phyloP scores from a whole-genome alignment of 257 asterid genomes.

The Gentiana macrophylla region DNA sequence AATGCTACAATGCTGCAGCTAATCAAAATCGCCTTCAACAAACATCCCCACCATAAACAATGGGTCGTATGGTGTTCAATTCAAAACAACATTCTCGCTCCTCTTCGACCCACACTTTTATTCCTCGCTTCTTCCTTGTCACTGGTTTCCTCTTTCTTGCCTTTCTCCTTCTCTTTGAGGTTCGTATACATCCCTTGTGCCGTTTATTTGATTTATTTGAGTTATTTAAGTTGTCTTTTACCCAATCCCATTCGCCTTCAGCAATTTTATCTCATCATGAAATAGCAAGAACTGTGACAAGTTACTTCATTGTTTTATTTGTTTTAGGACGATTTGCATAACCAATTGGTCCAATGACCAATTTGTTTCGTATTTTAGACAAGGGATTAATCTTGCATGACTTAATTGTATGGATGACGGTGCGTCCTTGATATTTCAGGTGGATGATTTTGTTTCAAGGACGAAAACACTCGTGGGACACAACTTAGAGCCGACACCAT shows the following conservation, averaged over 20 bases:
- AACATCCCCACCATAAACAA: background rate
- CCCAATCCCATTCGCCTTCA: background rate
- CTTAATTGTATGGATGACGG: background rate
- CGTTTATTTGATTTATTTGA: background rate
- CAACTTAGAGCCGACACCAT: constrained; percentile 69
- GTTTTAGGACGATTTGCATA: too few species aligned
- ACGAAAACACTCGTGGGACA: constrained; percentile 61
- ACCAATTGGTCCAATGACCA: too few species aligned
- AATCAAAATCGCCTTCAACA: background rate
- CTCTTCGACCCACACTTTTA: constrained; percentile 4
- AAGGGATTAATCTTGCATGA: background rate
- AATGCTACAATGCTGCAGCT: background rate
- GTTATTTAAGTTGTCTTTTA: background rate
- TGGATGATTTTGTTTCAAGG: constrained; percentile 30
- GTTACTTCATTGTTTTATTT: too few species aligned
- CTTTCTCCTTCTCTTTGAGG: constrained; percentile 39
- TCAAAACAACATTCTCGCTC: background rate
- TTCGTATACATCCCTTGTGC: background rate
- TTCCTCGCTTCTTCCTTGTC: constrained; percentile 33
- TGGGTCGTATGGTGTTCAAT: constrained; percentile 18
- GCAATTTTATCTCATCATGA: too few species aligned
- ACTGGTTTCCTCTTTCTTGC: constrained; percentile 22
- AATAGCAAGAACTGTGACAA: too few species aligned
- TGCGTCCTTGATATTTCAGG: constrained; percentile 18
- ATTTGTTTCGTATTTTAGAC: background rate